Base-by-base conservation (phyloP, 208 protist species). In the Angomonas ambiguus region DNA sequence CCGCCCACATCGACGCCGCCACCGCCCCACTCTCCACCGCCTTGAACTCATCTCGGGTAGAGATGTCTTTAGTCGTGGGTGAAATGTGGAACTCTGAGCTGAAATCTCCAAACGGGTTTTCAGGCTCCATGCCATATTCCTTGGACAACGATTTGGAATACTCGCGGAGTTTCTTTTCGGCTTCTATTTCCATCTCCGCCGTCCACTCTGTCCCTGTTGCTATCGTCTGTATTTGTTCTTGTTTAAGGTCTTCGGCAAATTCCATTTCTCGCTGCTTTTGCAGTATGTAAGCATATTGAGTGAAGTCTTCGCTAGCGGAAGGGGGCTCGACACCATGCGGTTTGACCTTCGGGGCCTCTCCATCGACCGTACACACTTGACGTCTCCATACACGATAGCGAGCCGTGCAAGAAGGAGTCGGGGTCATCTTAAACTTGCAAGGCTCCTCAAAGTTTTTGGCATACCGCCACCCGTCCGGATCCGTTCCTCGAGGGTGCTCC, bases 391-490 rank as follows among this genome's bases (percentile, higher is more conserved):
- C 51, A 16, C 79, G 79, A 0, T 73, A 72, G 1, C 82, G 79
- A 65, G 83, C 79, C 20, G 76, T 72, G 27, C 73, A 83, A 13
- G 76, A 56, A 0, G 77, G 57, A 24, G 67, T 79, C 41, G 74
- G 76, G 27, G 76, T 80, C 65, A 76, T 79, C 28, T 80, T 88
- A 59, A 84, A 84, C 53, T 32, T 11, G 41, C 28, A 33, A 18
- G 72, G 16, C 5, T 2, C 11, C 30, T 77, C 62, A 61, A 77
- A 82, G 32, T 60, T 34, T 38, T 71, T 56, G 16, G 66, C 77
- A 56, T 86, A 89, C 45, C 83, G 83, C 78, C 83, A 89, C 31
- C 79, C 83, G 6, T 49, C 69, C 1, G 42, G 32, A 62, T 85
- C 77, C 22, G 65, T 76, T 51, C 83, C 77, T 30, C 67, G 65